Evolutionary conservation across 1,284 basidiomycete species (phyloP), one percentile per base, ranked within the genome.

Genomic region (Trichosporon coremiiforme): DNA sequence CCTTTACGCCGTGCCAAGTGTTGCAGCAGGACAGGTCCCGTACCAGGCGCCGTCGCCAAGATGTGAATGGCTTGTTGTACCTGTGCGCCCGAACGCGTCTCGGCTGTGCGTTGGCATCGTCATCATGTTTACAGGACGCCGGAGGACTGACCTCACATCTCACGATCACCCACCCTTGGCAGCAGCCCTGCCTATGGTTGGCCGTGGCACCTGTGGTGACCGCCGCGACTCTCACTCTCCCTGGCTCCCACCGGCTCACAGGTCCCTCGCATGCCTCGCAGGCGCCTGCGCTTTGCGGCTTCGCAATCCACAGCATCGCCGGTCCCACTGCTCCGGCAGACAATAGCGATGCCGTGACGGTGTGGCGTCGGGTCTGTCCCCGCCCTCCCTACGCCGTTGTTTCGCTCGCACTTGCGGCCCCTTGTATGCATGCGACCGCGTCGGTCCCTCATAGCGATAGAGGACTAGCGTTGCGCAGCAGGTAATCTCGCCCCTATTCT

Each of bases 151-250:
- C n/a, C 29, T 33, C 57, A 31, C 57, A 10, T n/a, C n/a, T n/a
- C n/a, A n/a, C n/a, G n/a, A 33, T 60, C 29, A 33, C 29, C 57
- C 17, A 33, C 31, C 57, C 57, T 60, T 60, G 57, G 57, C 57
- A 17, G 17, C 47, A 22, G 20, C 4, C 47, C 3, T 4, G 20
- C 20, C 2, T 53, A 20, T 53, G 47, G 20, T 53, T 53, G 47
- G 47, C 47, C 22, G 20, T 12, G 47, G 20, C n/a, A 22, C 47
- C n/a, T 1, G 36, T 38, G 36, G 36, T 38, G 6, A 38, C n/a
- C 20, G 47, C 47, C 20, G 20, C 9, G 6, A 22, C 20, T 22
- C n/a, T 22, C n/a, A 53, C 20, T 22, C 47, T 53, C 47, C 20
- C 47, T 20, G 8, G 20, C 47, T 53, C 47, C 20, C n/a, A 53